A percentile compares a stretch with the other conserved stretches of the same genome.
phyloP scores from a whole-genome alignment of 345 rosid genomes.

The Syzygium aqueum region DNA sequence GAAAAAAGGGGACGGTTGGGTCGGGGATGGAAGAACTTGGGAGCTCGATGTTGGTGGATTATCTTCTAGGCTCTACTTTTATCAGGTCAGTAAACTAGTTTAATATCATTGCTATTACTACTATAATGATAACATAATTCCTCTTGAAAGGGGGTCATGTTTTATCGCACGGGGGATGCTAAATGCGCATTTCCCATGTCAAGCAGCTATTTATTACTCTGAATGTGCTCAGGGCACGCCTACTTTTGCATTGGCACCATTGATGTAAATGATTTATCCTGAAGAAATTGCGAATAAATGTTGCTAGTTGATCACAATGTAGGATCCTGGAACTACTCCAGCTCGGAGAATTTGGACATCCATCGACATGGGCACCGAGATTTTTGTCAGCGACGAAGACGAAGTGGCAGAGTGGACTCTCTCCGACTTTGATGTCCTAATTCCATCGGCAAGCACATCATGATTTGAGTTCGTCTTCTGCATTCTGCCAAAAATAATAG shows the following conservation, averaged over 20 bases:
- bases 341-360: slow-evolving; percentile 67
- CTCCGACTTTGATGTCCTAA: slow-evolving; percentile 45
- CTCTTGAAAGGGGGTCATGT: not conserved
- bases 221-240: not conserved
- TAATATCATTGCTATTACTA: not conserved
- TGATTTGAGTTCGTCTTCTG: not conserved
- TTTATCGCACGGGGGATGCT: not conserved
- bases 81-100: slow-evolving; percentile 33
- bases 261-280: not conserved
- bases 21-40: slow-evolving; percentile 60
- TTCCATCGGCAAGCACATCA: not conserved
- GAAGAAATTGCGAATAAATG: not conserved
- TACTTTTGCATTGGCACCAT: not conserved
- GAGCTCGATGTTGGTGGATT: slow-evolving; percentile 59
- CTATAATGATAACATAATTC: not conserved
- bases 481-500: not conserved
- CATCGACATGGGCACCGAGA: slow-evolving; percentile 56
- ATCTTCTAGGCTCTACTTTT: slow-evolving; percentile 56
- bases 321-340: slow-evolving; percentile 55
- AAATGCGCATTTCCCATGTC: not conserved
- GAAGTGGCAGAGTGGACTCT: slow-evolving; percentile 55
- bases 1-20: slow-evolving; percentile 57
- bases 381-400: slow-evolving; percentile 28
- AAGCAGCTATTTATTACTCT: not conserved
- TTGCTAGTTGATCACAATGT: not conserved